Evolutionary conservation across 805 yeast genomes (phyloP).

Genomic region (Schwanniomyces sp.): DNA sequence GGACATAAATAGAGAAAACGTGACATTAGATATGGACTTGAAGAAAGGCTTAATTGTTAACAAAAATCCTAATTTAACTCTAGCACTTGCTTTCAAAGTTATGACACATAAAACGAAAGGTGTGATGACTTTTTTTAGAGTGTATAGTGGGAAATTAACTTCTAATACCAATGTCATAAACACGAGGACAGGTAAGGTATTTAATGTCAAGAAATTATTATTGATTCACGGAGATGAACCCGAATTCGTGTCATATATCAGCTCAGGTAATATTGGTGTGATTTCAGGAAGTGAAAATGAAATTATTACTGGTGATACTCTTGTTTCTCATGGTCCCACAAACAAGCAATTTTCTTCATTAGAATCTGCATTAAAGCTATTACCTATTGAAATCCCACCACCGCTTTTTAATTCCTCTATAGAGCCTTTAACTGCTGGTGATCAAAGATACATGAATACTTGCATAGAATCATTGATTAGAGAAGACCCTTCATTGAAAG

Average conservation of each 20-base stretch:
- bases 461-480: conserved; percentile 65
- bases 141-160: conserved; percentile 76
- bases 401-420: conserved; percentile 87
- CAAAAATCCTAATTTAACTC: conserved; percentile 57
- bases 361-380: conserved; percentile 48
- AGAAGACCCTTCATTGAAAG: conserved; percentile 87
- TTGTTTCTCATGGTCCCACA: conserved; percentile 57
- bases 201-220: conserved; percentile 66
- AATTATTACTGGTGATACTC: conserved; percentile 87
- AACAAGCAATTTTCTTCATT: conserved; percentile 45
- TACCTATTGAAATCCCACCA: conserved; percentile 85
- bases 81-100: conserved; percentile 90
- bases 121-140: conserved; percentile 79
- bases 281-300: conserved; percentile 68
- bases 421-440: conserved; percentile 83
- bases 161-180: conserved; percentile 64
- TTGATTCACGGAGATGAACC: conserved; percentile 89
- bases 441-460: conserved; percentile 67
- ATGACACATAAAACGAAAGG: conserved; percentile 83
- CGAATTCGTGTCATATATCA: conserved; percentile 61
- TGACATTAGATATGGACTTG: conserved; percentile 39
- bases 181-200: conserved; percentile 65
- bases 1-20: conserved; percentile 8
- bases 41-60: conserved; percentile 52
- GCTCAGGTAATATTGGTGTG: conserved; percentile 89